phyloP scores from a whole-genome alignment of 441 rosid genomes.

The Gossypium lobatum region DNA sequence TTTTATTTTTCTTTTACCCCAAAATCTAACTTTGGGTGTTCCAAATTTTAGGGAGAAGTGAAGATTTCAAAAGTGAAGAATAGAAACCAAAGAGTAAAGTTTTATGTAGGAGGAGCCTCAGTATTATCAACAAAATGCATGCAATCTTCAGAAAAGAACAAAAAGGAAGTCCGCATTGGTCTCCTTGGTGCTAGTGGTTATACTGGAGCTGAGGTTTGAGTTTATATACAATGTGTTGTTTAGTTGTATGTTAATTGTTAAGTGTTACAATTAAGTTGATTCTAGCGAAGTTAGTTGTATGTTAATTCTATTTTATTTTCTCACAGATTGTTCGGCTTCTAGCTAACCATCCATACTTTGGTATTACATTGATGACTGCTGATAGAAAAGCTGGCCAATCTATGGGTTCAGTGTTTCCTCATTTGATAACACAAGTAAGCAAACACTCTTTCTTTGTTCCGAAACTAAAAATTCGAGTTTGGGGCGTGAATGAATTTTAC shows the following conservation, averaged over 20 bases:
- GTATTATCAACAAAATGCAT: slow-evolving; percentile 35
- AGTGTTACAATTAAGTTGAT: neutral
- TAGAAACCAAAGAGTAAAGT: slow-evolving; percentile 19
- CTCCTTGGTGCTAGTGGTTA: slow-evolving; percentile 96
- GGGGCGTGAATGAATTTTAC: neutral
- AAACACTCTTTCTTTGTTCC: slow-evolving; percentile 8
- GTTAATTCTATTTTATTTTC: slow-evolving; percentile 1
- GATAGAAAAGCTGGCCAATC: slow-evolving; percentile 96
- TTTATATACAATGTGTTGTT: neutral
- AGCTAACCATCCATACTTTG: slow-evolving; percentile 68
- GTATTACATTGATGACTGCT: slow-evolving; percentile 79
- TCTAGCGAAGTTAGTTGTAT: neutral
- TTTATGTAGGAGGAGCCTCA: slow-evolving; percentile 28
- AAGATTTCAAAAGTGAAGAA: slow-evolving; percentile 28
- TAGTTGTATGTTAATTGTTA: neutral
- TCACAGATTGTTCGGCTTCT: slow-evolving; percentile 77
- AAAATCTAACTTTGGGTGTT: slow-evolving; percentile 3
- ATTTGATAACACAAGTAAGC: slow-evolving; percentile 60
- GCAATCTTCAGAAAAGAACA: slow-evolving; percentile 31
- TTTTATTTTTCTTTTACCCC: neutral
- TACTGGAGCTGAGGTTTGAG: slow-evolving; percentile 91
- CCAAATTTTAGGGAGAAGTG: slow-evolving; percentile 34
- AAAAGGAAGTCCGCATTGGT: slow-evolving; percentile 57
- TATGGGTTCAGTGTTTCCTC: slow-evolving; percentile 83
- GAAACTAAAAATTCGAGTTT: neutral